Evolutionary conservation across 1,139 yeast species (phyloP).

Genomic region (Pichia sp.): DNA sequence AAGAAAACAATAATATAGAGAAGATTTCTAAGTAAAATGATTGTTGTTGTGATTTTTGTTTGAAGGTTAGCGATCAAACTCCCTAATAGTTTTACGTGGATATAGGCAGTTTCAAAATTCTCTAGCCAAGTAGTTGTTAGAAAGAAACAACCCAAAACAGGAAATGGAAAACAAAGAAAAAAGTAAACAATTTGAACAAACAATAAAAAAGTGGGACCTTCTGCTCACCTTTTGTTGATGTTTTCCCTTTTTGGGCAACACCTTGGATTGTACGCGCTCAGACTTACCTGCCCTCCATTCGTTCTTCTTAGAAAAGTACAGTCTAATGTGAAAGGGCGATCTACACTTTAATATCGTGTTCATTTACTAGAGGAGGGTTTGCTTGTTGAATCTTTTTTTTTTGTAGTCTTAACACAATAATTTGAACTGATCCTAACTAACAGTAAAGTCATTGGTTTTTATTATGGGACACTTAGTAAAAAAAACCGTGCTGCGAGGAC

Average conservation of each 20-base stretch:
- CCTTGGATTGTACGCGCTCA: background rate
- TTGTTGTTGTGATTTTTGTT: background rate
- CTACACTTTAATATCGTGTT: background rate
- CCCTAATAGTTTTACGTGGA: background rate
- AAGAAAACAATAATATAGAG: background rate
- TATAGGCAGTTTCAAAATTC: background rate
- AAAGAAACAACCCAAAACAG: background rate
- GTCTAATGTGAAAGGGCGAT: background rate
- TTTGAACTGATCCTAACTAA: too few species aligned
- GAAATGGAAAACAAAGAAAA: background rate
- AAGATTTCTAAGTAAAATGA: background rate
- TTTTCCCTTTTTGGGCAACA: conserved; percentile 1
- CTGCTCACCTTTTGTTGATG: background rate
- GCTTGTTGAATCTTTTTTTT: background rate
- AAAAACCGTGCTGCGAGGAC: too few species aligned
- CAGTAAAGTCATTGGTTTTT: too few species aligned
- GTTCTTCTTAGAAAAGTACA: background rate
- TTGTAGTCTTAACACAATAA: background rate
- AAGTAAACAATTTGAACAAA: background rate
- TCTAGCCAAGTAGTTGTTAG: background rate
- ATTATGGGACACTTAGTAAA: too few species aligned
- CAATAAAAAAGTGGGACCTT: background rate
- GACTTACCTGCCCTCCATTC: too few species aligned
- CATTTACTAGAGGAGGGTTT: background rate
- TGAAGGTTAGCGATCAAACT: background rate